Conservation (phyloP, 257 asterid species). For the Solanum virginianum region DNA sequence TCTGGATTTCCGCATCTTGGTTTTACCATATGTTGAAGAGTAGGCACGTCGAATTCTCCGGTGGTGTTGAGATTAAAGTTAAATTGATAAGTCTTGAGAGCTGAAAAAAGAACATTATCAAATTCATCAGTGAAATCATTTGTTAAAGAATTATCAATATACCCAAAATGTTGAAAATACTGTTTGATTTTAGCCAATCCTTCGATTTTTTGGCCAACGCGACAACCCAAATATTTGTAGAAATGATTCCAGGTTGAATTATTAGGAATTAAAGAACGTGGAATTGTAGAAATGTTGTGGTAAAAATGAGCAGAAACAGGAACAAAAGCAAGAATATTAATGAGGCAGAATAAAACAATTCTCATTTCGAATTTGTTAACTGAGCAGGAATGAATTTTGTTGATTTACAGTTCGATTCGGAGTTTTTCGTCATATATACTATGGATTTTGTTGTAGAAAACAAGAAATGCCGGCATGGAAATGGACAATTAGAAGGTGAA, state of each 20-base stretch:
- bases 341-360: not conserved
- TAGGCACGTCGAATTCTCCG: slow-evolving; percentile 42
- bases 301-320: slow-evolving; percentile 42
- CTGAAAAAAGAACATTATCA: slow-evolving; percentile 42
- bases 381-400: not conserved
- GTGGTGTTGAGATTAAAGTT: slow-evolving; percentile 63
- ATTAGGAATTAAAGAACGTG: slow-evolving; percentile 28
- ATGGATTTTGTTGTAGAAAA: not conserved
- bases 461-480: not conserved
- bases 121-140: slow-evolving; percentile 50
- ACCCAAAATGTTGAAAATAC: slow-evolving; percentile 64
- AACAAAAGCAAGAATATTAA: not conserved
- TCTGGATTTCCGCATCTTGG: slow-evolving; percentile 85
- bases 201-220: slow-evolving; percentile 27
- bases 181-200: slow-evolving; percentile 46
- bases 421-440: not conserved
- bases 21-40: slow-evolving; percentile 30
- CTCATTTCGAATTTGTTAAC: not conserved
- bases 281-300: slow-evolving; percentile 45
- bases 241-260: slow-evolving; percentile 51
- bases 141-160: slow-evolving; percentile 19
- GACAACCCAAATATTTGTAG: slow-evolving; percentile 37
- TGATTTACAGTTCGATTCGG: not conserved
- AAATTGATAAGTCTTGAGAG: slow-evolving; percentile 50
- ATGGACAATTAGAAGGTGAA: not conserved